Evolutionary conservation across 139 green algal species (phyloP), one percentile per base, ranked within the genome.

Genomic region (Coccomyxa sp.): DNA sequence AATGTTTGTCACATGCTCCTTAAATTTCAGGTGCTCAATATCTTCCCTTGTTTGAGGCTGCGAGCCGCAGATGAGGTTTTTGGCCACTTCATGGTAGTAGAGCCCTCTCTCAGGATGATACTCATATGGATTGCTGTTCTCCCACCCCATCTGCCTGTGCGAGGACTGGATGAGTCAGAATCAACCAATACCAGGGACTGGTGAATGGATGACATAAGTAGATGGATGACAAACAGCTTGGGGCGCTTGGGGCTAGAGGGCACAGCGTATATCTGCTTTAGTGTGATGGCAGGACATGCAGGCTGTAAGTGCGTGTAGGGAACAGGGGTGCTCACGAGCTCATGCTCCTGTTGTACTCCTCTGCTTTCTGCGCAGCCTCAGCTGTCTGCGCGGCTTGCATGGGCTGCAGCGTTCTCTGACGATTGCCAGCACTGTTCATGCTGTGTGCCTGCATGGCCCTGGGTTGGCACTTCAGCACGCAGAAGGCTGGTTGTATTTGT

Each of bases 81-180:
- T 77, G 0, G 64, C 18, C 7, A 95, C 80, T 73, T 93, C 88
- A 77, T 95, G 91, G 77, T 89, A 92, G 85, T 95, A 95, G 5
- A 94, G 54, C 34, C 86, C 84, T 40, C 85, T 78, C 36, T 93
- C 88, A 40, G 82, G 89, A 78, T 89, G 77, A 54, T 93, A 93
- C 73, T 88, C 81, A 39, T 85, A 93, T 4, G 88, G 86, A 44
- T 81, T 82, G 27, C 71, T 33, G 16, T 78, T 24, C 8, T 88
- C 54, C 87, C 87, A 91, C 16, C 80, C 69, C 87, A 91, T 91
- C 36, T 86, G 77, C 73, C 83, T 68, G 16, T 64, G 22, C 5
- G 18, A 64, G n/a, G n/a, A n/a, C n/a, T n/a, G n/a, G n/a, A n/a
- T n/a, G n/a, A n/a, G n/a, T n/a, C n/a, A n/a, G n/a, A n/a, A n/a